Base-by-base conservation (phyloP, 306 rosid species). In the Prunus fruticosa region DNA sequence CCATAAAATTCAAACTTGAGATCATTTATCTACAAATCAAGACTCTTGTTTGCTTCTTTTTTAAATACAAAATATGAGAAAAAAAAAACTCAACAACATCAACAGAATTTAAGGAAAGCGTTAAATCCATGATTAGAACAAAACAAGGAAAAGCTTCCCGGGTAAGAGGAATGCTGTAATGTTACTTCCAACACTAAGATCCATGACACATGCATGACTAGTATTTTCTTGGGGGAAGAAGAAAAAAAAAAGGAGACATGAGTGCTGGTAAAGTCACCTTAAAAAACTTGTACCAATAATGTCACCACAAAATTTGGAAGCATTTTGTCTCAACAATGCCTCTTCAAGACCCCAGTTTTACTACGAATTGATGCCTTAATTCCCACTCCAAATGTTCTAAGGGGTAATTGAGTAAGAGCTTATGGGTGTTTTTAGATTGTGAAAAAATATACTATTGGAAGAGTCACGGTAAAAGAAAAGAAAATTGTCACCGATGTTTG, bases 241-340 rank as follows among this genome's bases (percentile, higher is more conserved):
- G 3, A 3, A n/a, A 8, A 20, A 9, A 7, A n/a, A 8, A 0
- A 56, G 52, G 62, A 20, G 12, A 20, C 58, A 25, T 15, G 60
- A 27, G 73, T 23, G 28, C 56, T 45, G 46, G 34, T 52, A 49
- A 69, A 49, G 73, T 27, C 41, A 69, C 60, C 73, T 49, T 25
- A 25, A 15, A 64, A 16, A 64, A 34, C 32, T 9, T 19, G 22
- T 18, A 34, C 1, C 22, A 22, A 46, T 3, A 67, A 45, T 16
- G 19, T 67, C 30, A 43, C 28, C 71, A 19, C 2, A 41, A 66
- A 19, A n/a, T n/a, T 20, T n/a, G 51, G 28, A 65, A 66, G 28
- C 18, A 32, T 34, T 64, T 64, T 34, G 69, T 64, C 47, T 34
- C 50, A 41, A 11, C 70, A 47, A 66, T 20, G 30, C 9, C 52